These are phyloP conservation scores for Coemansia sp. DNA, from an alignment of 192 early-diverging fungal species.

Conservation along the genomic window DNA sequence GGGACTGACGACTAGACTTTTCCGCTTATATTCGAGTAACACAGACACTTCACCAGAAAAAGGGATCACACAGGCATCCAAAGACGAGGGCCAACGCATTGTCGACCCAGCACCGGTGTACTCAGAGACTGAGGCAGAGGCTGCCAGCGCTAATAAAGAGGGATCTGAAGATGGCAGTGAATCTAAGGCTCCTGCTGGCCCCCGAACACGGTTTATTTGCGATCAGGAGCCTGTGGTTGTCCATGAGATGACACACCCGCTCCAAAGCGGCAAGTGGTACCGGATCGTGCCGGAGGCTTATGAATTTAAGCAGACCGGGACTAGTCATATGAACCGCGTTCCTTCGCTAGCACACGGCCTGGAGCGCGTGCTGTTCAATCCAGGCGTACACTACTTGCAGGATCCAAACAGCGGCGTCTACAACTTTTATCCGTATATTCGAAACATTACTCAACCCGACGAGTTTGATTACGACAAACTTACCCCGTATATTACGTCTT, in stretches of 20 bases:
- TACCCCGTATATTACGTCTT: constrained; percentile 78
- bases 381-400: constrained; percentile 79
- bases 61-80: neutral
- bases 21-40: neutral
- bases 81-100: constrained; percentile 12
- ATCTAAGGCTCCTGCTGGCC: constrained; percentile 8
- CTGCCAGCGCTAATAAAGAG: constrained; percentile 11
- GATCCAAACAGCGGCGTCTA: constrained; percentile 72
- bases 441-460: constrained; percentile 72
- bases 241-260: constrained; percentile 28
- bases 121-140: constrained; percentile 28
- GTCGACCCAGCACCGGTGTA: constrained; percentile 38
- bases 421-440: constrained; percentile 81
- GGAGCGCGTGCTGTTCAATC: constrained; percentile 59
- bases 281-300: constrained; percentile 22
- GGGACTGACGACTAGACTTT: neutral
- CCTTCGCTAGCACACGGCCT: constrained; percentile 51
- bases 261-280: constrained; percentile 49
- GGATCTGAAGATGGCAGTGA: neutral
- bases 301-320: constrained; percentile 21
- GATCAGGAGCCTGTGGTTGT: constrained; percentile 50
- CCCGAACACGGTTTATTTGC: constrained; percentile 23
- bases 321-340: constrained; percentile 41
- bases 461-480: constrained; percentile 83
- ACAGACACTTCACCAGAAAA: neutral